Conservation (phyloP, 2,329 filamentous ascomycete species). For the Colletotrichum australisinense region DNA sequence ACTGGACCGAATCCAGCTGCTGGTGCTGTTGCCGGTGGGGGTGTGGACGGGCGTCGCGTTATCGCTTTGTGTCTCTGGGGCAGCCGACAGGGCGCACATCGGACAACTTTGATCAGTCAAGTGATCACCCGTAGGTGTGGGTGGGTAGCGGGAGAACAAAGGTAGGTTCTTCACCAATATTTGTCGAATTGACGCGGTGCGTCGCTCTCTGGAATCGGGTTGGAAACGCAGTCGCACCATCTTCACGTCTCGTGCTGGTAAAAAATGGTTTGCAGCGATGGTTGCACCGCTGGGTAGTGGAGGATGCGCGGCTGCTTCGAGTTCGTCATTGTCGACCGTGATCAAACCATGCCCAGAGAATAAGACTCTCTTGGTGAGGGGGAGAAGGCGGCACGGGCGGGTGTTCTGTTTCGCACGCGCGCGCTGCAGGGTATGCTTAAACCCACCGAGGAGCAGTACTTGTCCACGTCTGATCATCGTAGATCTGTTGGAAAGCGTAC, state of each 20-base stretch:
- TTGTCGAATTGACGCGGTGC: not conserved
- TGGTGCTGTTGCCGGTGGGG: constrained; percentile 4
- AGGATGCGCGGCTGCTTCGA: not conserved
- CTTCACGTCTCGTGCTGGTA: not conserved
- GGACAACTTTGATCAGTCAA: constrained; percentile 30
- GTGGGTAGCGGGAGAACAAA: constrained; percentile 27
- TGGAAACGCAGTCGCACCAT: not conserved
- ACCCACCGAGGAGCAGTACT: not conserved
- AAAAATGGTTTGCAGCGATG: too few species aligned
- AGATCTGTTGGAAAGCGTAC: constrained; percentile 17
- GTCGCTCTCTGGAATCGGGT: not conserved
- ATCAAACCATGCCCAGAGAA: not conserved
- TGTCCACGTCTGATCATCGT: constrained; percentile 13
- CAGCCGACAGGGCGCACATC: constrained; percentile 18
- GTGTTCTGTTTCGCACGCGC: constrained; percentile 21
- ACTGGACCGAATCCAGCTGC: constrained; percentile 8
- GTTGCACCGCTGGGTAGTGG: not conserved
- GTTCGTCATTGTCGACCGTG: too few species aligned
- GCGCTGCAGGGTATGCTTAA: constrained; percentile 7
- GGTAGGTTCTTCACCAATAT: constrained; percentile 13
- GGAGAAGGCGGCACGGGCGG: constrained; percentile 21
- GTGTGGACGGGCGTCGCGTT: constrained; percentile 9
- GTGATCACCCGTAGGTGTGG: constrained; percentile 32
- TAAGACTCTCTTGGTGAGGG: constrained; percentile 1
- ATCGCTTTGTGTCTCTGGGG: constrained; percentile 8